A percentile compares a stretch with the other conserved stretches of the same genome.
Evolutionary conservation across 257 asterid genomes (phyloP).

Genomic region (Salvia hispanica): DNA sequence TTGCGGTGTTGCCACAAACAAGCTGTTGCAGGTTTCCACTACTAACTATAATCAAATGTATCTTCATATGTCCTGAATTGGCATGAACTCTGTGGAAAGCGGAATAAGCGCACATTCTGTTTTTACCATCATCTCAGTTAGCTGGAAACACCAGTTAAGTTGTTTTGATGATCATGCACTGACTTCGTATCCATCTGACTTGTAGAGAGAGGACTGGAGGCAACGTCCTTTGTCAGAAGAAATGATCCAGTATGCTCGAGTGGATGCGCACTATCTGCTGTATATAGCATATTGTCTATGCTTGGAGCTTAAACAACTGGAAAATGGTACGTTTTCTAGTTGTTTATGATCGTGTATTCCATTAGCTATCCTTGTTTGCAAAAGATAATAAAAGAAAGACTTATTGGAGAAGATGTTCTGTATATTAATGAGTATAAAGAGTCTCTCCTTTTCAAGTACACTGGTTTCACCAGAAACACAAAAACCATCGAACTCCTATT

Average conservation of each 20-base stretch:
- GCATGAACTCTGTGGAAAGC: conserved; percentile 22
- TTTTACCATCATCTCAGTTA: conserved; percentile 20
- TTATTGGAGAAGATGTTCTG: too few relatives aligned
- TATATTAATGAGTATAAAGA: too few relatives aligned
- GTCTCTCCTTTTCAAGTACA: neutral
- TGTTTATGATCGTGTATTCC: conserved; percentile 7
- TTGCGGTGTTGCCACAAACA: conserved; percentile 71
- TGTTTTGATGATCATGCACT: conserved; percentile 22
- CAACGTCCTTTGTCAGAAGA: conserved; percentile 87
- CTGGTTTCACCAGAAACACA: conserved; percentile 26
- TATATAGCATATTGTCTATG: conserved; percentile 63
- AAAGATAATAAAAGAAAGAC: too few relatives aligned
- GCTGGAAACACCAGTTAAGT: conserved; percentile 5
- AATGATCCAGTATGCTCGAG: conserved; percentile 85
- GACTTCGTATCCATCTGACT: conserved; percentile 30
- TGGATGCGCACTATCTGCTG: conserved; percentile 83
- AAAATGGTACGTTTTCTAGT: conserved; percentile 52
- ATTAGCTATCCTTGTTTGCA: neutral
- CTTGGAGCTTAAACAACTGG: conserved; percentile 66
- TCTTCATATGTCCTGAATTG: conserved; percentile 11
- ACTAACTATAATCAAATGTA: conserved; percentile 16
- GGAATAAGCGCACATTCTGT: neutral
- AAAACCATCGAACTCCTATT: conserved; percentile 12
- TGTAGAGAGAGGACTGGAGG: conserved; percentile 98
- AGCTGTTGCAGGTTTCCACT: conserved; percentile 71